phyloP scores from a whole-genome alignment of 352 stramenopile genomes.

The Pythium aphanidermatum region DNA sequence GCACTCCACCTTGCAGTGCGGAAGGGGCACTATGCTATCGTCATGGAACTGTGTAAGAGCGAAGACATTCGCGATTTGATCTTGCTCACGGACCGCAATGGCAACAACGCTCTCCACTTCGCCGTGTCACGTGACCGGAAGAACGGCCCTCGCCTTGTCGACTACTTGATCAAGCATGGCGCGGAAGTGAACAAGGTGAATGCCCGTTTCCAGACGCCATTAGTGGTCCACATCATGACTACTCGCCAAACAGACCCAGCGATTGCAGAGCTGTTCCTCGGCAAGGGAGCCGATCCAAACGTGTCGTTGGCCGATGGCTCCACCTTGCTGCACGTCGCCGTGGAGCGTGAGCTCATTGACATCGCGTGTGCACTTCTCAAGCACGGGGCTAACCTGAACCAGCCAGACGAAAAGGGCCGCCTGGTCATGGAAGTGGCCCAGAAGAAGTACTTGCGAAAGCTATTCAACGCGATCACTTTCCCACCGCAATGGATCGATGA shows the following conservation, averaged over 20 bases:
- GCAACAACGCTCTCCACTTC: constrained; percentile 84
- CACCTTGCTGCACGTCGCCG: constrained; percentile 74
- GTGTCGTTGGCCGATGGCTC: constrained; percentile 75
- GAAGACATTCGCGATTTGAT: constrained; percentile 59
- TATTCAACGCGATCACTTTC: constrained; percentile 69
- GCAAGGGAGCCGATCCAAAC: constrained; percentile 57
- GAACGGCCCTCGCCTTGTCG: constrained; percentile 71
- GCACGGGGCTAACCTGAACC: constrained; percentile 67
- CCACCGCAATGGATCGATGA: constrained; percentile 79
- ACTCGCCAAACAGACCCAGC: constrained; percentile 76
- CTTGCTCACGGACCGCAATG: constrained; percentile 71
- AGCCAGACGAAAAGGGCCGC: constrained; percentile 58
- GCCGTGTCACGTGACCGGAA: constrained; percentile 76
- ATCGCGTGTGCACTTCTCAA: constrained; percentile 68
- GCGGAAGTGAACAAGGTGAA: constrained; percentile 84
- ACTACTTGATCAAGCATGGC: constrained; percentile 82
- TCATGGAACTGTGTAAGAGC: constrained; percentile 82
- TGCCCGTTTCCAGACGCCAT: constrained; percentile 61
- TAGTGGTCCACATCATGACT: constrained; percentile 84
- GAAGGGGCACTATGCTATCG: constrained; percentile 80
- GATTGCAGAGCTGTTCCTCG: constrained; percentile 69
- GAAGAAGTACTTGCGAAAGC: constrained; percentile 77
- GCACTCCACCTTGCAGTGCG: constrained; percentile 75
- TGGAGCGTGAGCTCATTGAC: constrained; percentile 78
- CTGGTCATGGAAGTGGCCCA: constrained; percentile 73